These are phyloP conservation scores for Dissophora ornata DNA, from an alignment of 192 early-diverging fungal species.

Conservation along the genomic window DNA sequence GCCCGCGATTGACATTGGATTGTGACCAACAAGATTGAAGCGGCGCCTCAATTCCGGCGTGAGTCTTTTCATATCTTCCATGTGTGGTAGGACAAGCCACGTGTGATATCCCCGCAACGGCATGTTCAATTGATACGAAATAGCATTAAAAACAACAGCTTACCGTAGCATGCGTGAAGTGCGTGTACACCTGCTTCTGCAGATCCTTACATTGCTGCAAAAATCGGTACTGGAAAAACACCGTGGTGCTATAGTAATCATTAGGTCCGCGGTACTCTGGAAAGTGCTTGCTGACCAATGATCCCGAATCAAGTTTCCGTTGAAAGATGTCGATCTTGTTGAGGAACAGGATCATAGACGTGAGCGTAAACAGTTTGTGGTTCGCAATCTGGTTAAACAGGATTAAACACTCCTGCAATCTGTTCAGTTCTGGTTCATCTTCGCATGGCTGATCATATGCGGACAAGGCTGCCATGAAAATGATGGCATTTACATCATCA, in stretches of 20 bases:
- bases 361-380: slow-evolving; percentile 62
- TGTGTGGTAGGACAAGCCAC: slow-evolving; percentile 13
- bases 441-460: slow-evolving; percentile 72
- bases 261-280: slow-evolving; percentile 66
- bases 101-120: too few relatives aligned
- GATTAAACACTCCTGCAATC: slow-evolving; percentile 58
- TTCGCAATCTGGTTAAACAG: slow-evolving; percentile 59
- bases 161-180: slow-evolving; percentile 63
- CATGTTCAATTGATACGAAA: too few relatives aligned
- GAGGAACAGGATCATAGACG: slow-evolving; percentile 70
- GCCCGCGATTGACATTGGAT: too few relatives aligned
- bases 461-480: slow-evolving; percentile 74
- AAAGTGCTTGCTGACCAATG: slow-evolving; percentile 63
- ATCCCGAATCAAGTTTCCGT: slow-evolving; percentile 58
- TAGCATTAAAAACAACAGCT: too few relatives aligned
- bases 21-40: too few relatives aligned
- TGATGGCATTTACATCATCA: slow-evolving; percentile 76
- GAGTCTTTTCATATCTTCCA: too few relatives aligned
- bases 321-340: slow-evolving; percentile 76
- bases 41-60: too few relatives aligned
- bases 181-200: slow-evolving; percentile 61
- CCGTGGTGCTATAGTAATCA: slow-evolving; percentile 57
- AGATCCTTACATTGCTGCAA: slow-evolving; percentile 54
- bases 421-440: slow-evolving; percentile 71
- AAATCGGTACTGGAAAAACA: slow-evolving; percentile 61